Base-by-base conservation (phyloP, 2,329 filamentous ascomycete genomes). In the Thelonectria rubi region DNA sequence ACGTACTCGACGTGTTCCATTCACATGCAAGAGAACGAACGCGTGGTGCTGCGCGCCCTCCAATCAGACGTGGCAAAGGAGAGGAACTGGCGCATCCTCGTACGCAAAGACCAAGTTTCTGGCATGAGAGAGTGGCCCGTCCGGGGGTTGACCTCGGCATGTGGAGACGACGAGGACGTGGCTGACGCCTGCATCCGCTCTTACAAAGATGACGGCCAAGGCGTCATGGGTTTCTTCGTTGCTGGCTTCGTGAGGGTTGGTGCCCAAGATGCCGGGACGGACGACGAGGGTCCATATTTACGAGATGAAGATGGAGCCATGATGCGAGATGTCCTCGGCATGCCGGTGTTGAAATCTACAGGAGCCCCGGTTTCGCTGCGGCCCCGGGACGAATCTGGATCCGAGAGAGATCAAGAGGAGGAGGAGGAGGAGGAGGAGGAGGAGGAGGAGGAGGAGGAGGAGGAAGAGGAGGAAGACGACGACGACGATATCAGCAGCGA, bases 1-100 rank as follows among this genome's bases (percentile, higher is more conserved):
- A 94, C 92, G 0, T 99, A 98, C 75, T 97, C 93, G 34, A 98
- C 95, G 0, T 99, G 95, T 75, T 98, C 94, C 0, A 80, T 97
- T 2, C 90, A 98, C 74, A 85, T 87, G 0, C 86, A 91, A 66
- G 95, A 99, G 76, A 98, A 99, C 70, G 95, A 99, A 77, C 78
- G 84, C 2, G 94, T 98, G 0, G 93, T 97, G 0, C 77, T 89
- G 58, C 83, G 85, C 48, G 91, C 92, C 1, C 80, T 98, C 39
- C 75, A 77, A 7, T 94, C 92, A 0, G 80, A 86, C 0, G 76
- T 91, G 11, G 93, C 92, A 0, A 82, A 79, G 65, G 74, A 82
- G 61, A 78, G 84, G 26, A 92, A 92, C 0, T 99, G 95, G 95
- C 84, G 85, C 34, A 83, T 97, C n/a, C 74, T 97, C 67, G 80